A percentile compares a stretch with the other conserved stretches of the same genome.
Evolutionary conservation across 2,329 filamentous ascomycete genomes (phyloP).

Genomic region (Claviceps arundinis): DNA sequence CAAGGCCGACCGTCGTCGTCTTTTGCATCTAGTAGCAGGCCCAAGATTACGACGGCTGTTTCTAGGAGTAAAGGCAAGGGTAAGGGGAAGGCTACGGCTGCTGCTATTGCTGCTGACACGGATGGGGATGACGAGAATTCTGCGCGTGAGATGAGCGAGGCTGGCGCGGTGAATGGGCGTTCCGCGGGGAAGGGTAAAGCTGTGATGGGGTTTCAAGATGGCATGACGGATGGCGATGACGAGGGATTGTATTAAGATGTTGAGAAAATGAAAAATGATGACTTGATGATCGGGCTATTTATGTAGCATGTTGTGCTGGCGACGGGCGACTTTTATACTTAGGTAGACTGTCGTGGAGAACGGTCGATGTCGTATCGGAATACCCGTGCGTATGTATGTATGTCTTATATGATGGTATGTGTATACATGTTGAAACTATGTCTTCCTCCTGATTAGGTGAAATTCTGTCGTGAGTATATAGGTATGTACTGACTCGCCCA

Average conservation of each 20-base stretch:
- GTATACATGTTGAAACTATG: too few relatives aligned
- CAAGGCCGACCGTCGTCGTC: slow-evolving; percentile 13
- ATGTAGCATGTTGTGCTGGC: not conserved
- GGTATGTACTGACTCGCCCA: too few relatives aligned
- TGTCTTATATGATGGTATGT: too few relatives aligned
- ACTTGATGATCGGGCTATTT: not conserved
- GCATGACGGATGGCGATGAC: slow-evolving; percentile 43
- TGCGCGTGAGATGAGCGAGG: slow-evolving; percentile 15
- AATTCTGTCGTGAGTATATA: too few relatives aligned
- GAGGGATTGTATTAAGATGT: slow-evolving; percentile 38
- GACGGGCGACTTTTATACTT: not conserved
- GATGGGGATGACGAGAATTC: slow-evolving; percentile 20
- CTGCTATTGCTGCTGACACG: slow-evolving; percentile 10
- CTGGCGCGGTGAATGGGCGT: slow-evolving; percentile 16
- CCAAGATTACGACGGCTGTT: slow-evolving; percentile 10
- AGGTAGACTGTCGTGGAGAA: too few relatives aligned
- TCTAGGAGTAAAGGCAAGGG: slow-evolving; percentile 27
- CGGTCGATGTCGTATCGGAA: too few relatives aligned
- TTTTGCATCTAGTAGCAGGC: slow-evolving; percentile 13
- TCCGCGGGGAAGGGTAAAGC: slow-evolving; percentile 46
- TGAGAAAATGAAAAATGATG: not conserved
- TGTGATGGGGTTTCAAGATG: slow-evolving; percentile 36
- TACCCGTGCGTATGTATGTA: too few relatives aligned
- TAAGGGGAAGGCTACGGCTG: slow-evolving; percentile 22
- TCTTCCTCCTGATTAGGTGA: too few relatives aligned